These are phyloP conservation scores for Tolypocladium nubicola DNA, from an alignment of 2,329 filamentous ascomycete genomes.

Conservation along the genomic window DNA sequence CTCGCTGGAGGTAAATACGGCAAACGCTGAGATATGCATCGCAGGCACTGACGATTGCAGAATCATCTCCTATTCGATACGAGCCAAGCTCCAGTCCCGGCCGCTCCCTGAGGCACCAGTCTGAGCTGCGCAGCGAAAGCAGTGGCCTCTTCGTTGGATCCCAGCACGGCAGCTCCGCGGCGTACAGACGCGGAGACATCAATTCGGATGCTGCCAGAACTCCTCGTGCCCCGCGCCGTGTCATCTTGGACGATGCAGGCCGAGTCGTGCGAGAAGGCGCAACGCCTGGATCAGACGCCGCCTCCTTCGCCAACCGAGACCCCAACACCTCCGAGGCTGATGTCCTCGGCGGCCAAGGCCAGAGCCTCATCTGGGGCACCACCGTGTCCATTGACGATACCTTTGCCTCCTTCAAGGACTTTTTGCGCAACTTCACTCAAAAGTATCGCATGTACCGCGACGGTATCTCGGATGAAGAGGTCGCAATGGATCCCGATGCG, in stretches of 20 bases:
- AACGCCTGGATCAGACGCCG: conserved; percentile 43
- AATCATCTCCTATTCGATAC: conserved; percentile 88
- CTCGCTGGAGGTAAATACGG: conserved; percentile 51
- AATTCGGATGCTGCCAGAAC: conserved; percentile 64
- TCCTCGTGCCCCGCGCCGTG: conserved; percentile 38
- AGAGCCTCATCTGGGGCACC: conserved; percentile 89
- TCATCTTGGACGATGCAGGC: conserved; percentile 49
- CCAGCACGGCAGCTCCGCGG: conserved; percentile 44
- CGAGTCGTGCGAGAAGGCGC: conserved; percentile 45
- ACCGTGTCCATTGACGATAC: conserved; percentile 91
- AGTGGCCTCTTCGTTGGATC: conserved; percentile 74
- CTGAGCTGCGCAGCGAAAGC: conserved; percentile 70
- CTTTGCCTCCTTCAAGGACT: conserved; percentile 80
- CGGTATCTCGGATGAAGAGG: conserved; percentile 69
- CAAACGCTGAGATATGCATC: background rate
- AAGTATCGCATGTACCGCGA: conserved; percentile 92
- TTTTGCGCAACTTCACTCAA: conserved; percentile 79
- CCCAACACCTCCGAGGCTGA: conserved; percentile 90
- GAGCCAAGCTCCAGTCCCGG: conserved; percentile 81
- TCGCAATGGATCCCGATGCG: conserved; percentile 56
- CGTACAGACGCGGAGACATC: conserved; percentile 66
- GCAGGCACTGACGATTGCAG: conserved; percentile 32
- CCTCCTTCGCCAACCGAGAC: conserved; percentile 53
- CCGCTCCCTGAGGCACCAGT: conserved; percentile 50
- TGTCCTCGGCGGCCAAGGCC: conserved; percentile 68